A percentile compares a stretch with the other conserved stretches of the same genome.
These are phyloP conservation scores for Diaporthe velutina DNA, from an alignment of 2,329 filamentous ascomycete species.

Conservation along the genomic window DNA sequence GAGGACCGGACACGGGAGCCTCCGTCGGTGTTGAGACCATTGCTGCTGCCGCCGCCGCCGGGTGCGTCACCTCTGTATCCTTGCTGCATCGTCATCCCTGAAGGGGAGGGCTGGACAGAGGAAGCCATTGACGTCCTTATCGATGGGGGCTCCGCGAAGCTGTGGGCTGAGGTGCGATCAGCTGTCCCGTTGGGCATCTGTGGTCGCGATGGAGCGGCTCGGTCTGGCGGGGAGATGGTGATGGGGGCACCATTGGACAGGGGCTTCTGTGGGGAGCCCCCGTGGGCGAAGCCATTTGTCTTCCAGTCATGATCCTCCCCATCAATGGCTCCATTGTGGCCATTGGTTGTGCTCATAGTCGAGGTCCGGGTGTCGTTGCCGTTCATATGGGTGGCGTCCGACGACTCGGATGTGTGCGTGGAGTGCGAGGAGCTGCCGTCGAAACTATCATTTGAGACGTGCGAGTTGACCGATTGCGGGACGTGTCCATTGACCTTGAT, in stretches of 20 bases:
- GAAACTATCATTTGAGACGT: conserved; percentile 64
- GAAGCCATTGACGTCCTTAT: conserved; percentile 51
- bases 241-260: conserved; percentile 43
- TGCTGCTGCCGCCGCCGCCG: conserved; percentile 44
- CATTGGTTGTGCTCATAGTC: conserved; percentile 64
- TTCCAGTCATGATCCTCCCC: conserved; percentile 43
- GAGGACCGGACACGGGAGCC: conserved; percentile 40
- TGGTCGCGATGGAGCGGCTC: conserved; percentile 42
- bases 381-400: conserved; percentile 58
- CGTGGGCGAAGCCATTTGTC: conserved; percentile 52
- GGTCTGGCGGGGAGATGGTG: conserved; percentile 45
- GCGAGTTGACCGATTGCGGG: conserved; percentile 53
- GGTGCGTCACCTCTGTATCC: conserved; percentile 43
- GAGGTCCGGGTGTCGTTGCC: conserved; percentile 52
- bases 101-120: conserved; percentile 49
- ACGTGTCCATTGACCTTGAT: conserved; percentile 50
- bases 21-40: conserved; percentile 5
- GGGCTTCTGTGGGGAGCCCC: conserved; percentile 41
- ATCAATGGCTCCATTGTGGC: conserved; percentile 67
- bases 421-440: conserved; percentile 68
- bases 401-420: conserved; percentile 64
- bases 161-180: conserved; percentile 46
- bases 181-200: conserved; percentile 42
- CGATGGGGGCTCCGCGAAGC: conserved; percentile 48
- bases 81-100: conserved; percentile 50